These are phyloP conservation scores for Leptodermis oblonga DNA, from an alignment of 257 asterid species.

Conservation along the genomic window DNA sequence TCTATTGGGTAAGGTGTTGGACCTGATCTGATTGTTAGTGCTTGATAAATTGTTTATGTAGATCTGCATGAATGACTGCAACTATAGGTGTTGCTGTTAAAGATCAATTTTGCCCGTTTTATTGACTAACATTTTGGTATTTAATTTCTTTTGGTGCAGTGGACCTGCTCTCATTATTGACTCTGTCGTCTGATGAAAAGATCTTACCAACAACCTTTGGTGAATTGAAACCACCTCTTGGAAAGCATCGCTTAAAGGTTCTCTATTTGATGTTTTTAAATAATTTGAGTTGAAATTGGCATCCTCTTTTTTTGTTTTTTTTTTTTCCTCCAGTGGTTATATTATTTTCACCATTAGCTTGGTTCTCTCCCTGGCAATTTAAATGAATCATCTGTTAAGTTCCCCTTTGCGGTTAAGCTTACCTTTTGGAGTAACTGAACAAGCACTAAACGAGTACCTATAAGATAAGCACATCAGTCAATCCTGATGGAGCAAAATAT, in stretches of 20 bases:
- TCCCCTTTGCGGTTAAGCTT: not conserved
- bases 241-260: constrained; percentile 93
- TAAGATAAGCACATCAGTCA: not conserved
- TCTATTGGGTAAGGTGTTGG: not conserved
- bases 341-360: not conserved
- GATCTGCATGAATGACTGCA: not conserved
- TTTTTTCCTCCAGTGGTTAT: not conserved
- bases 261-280: constrained; percentile 6
- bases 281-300: not conserved
- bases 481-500: not conserved
- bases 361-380: not conserved
- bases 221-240: constrained; percentile 94
- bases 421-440: not conserved
- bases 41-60: not conserved
- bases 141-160: constrained; percentile 40
- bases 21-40: not conserved
- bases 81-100: not conserved
- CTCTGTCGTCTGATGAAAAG: constrained; percentile 73
- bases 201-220: constrained; percentile 79
- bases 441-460: not conserved
- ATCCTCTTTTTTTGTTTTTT: not conserved
- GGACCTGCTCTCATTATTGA: constrained; percentile 68
- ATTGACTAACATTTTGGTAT: not conserved
- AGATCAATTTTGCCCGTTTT: not conserved
- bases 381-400: not conserved